Evolutionary conservation across 2,329 filamentous ascomycete genomes (phyloP).

Genomic region (Biscogniauxia marginata): DNA sequence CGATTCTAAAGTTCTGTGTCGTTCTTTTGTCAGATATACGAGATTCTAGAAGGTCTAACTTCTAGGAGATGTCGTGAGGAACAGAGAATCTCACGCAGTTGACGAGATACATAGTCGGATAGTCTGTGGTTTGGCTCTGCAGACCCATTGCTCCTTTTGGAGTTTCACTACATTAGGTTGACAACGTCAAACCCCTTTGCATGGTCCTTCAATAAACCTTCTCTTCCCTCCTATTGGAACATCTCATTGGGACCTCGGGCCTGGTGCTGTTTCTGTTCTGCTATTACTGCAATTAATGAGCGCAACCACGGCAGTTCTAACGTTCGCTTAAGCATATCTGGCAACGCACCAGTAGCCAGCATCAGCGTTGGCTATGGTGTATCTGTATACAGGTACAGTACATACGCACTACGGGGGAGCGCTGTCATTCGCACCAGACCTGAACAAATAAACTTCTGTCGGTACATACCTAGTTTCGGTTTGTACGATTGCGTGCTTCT

Average conservation of each 20-base stretch:
- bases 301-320: conserved; percentile 20
- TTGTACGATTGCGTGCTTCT: conserved; percentile 10
- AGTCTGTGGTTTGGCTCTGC: neutral
- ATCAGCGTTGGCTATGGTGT: no score
- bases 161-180: neutral
- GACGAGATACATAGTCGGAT: neutral
- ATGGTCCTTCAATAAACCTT: neutral
- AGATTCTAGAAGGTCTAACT: neutral
- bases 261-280: neutral
- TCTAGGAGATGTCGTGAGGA: neutral
- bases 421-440: conserved; percentile 1
- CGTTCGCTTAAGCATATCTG: conserved; percentile 4
- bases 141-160: neutral
- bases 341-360: no score
- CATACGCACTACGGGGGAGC: conserved; percentile 8
- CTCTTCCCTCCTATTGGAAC: neutral
- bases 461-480: conserved; percentile 7
- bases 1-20: conserved; percentile 6
- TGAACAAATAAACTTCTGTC: neutral
- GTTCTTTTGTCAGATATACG: neutral
- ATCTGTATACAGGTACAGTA: conserved; percentile 8
- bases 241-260: neutral
- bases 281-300: neutral
- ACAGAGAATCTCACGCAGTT: neutral
- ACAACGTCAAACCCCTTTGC: neutral